These are phyloP conservation scores for Cytospora piceicola DNA, from an alignment of 2,329 filamentous ascomycete species.

Conservation along the genomic window DNA sequence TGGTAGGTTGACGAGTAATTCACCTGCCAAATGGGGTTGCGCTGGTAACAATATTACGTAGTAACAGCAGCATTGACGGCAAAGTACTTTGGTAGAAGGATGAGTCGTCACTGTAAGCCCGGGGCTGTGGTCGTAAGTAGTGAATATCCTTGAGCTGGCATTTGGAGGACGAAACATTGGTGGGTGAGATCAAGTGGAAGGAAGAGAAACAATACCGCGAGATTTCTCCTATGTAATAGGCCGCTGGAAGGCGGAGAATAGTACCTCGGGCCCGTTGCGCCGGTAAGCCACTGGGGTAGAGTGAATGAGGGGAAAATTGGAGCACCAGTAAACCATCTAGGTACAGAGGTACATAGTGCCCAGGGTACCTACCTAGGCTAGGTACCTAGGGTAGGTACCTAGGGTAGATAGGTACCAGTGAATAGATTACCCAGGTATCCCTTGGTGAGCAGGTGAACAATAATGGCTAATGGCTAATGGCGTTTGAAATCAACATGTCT, in stretches of 20 bases:
- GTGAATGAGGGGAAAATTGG: conserved; percentile 16
- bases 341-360: neutral
- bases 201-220: neutral
- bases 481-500: neutral
- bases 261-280: conserved; percentile 9
- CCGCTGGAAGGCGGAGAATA: neutral
- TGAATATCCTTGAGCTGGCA: neutral
- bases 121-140: neutral
- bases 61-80: too few species aligned
- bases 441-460: neutral
- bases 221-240: neutral
- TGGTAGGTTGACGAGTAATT: conserved; percentile 11
- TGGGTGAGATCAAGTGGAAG: neutral
- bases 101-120: neutral
- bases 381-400: neutral
- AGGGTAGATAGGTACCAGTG: too few species aligned
- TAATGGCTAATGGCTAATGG: too few species aligned
- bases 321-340: neutral
- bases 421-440: neutral
- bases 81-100: too few species aligned
- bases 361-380: neutral
- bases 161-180: neutral
- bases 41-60: neutral
- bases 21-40: conserved; percentile 20
- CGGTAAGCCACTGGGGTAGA: neutral